Evolutionary conservation across 2,329 filamentous ascomycete genomes (phyloP).

Genomic region (Colletotrichum simmondsii): DNA sequence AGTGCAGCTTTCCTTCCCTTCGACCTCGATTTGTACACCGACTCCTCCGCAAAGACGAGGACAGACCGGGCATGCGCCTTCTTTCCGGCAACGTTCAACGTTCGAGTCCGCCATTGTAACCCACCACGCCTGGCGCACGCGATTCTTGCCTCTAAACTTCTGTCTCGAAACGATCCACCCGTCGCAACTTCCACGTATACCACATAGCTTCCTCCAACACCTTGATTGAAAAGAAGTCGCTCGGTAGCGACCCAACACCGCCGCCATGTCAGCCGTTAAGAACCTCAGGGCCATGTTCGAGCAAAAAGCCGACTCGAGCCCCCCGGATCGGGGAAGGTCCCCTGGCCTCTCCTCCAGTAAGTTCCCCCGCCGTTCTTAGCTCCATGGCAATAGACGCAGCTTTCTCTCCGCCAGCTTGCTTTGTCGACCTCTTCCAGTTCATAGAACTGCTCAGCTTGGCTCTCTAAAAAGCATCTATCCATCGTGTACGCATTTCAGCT

Average conservation of each 20-base stretch:
- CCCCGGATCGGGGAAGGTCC: conserved; percentile 77
- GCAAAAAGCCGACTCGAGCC: conserved; percentile 73
- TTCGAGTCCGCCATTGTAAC: conserved; percentile 6
- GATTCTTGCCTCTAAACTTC: conserved; percentile 8
- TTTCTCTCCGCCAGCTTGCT: not conserved
- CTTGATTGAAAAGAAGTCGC: conserved; percentile 5
- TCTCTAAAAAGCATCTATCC: not conserved
- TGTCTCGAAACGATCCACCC: not conserved
- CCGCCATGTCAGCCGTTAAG: conserved; percentile 74
- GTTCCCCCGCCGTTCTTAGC: not conserved
- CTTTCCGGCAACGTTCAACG: conserved; percentile 7
- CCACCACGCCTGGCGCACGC: not conserved
- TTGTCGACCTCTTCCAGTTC: not conserved
- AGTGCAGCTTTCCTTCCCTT: not conserved
- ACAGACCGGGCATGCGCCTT: conserved; percentile 23
- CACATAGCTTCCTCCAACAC: conserved; percentile 12
- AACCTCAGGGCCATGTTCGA: conserved; percentile 86
- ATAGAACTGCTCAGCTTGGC: not conserved
- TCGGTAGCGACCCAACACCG: conserved; percentile 38
- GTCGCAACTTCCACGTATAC: conserved; percentile 13
- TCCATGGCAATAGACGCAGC: not conserved
- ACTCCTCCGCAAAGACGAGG: not conserved
- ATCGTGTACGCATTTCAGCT: conserved; percentile 11
- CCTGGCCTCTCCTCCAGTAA: conserved; percentile 64
- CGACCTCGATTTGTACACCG: not conserved